Conservation (phyloP, 2,329 filamentous ascomycete species). For the Ophiosphaerella narmari region DNA sequence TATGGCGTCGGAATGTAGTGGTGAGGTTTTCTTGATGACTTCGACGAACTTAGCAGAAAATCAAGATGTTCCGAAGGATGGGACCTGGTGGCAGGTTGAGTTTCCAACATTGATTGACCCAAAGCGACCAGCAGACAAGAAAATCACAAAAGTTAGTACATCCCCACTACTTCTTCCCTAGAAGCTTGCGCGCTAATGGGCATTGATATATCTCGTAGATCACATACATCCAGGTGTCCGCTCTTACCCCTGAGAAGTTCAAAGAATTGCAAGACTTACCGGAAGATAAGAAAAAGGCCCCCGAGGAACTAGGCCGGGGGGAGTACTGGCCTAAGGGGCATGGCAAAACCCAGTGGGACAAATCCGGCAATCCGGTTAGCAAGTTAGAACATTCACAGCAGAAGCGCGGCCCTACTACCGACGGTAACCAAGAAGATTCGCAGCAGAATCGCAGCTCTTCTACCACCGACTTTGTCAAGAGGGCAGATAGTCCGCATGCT, state of each 20-base stretch:
- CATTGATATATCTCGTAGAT: conserved; percentile 5
- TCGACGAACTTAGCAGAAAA: background rate
- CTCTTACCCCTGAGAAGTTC: background rate
- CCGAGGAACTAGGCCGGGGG: background rate
- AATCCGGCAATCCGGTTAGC: background rate
- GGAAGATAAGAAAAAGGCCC: background rate
- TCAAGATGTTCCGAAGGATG: conserved; percentile 5
- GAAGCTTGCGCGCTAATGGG: background rate
- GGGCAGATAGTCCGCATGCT: conserved; percentile 2
- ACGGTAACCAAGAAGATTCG: background rate
- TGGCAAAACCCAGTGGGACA: conserved; percentile 4
- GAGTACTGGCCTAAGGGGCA: conserved; percentile 10
- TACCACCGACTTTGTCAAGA: conserved; percentile 6
- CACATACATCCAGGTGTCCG: conserved; percentile 3
- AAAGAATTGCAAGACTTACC: conserved; percentile 1
- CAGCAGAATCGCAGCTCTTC: conserved; percentile 3
- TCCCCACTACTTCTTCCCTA: background rate
- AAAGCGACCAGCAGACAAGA: conserved; percentile 4
- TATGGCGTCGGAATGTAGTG: conserved; percentile 8
- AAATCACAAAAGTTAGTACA: conserved; percentile 10
- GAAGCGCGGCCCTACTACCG: conserved; percentile 2
- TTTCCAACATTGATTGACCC: conserved; percentile 12
- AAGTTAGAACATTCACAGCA: background rate
- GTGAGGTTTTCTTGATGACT: conserved; percentile 11
- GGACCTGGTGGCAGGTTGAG: conserved; percentile 11